Evolutionary conservation across 1,284 basidiomycete genomes (phyloP), one percentile per base, ranked within the genome.

Genomic region (Sanghuangporus weigelae): DNA sequence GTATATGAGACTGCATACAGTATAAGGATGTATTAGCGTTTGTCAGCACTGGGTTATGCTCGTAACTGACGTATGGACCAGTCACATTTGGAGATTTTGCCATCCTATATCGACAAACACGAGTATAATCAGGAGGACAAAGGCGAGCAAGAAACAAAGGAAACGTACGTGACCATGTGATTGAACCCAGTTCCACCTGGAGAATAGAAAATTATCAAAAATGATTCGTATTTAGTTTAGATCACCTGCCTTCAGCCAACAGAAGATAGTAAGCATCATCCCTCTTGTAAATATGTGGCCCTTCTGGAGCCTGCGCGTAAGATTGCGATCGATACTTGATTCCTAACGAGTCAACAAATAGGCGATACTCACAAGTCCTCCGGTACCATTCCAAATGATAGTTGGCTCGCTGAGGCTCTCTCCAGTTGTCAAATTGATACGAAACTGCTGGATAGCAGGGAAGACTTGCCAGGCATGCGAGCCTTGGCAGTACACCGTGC

Each of bases 221-320:
- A 19, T 51, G 39, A 31, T 16, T 19, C 11, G 51, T 36, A 12
- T 44, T 21, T n/a, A 39, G 19, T 7, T 39, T 46, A 31, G 23
- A 14, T 7, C 12, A 36, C 49, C 7, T 50, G 74, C 77, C 78
- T 74, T 80, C 78, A 12, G 78, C 78, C 61, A 79, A 76, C 49
- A 79, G 69, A 21, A 80, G 69, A 58, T 79, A 79, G 63, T 79
- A 80, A 5, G 73, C 77, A 2, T 69, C 71, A 61, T 79, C 74
- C 66, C 78, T 72, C 48, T 68, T 69, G 66, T 78, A 78, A 7
- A 80, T 60, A 69, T 79, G 78, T 44, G 78, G 78, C 23, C 77
- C 78, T 68, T 79, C 77, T 1, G 78, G 78, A 19, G 71, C 39
- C 75, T 78, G 12, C 74, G 73, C 3, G 67, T 21, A 44, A 7